Conservation (phyloP, 805 yeast species). For the Scheffersomyces lignosus region DNA sequence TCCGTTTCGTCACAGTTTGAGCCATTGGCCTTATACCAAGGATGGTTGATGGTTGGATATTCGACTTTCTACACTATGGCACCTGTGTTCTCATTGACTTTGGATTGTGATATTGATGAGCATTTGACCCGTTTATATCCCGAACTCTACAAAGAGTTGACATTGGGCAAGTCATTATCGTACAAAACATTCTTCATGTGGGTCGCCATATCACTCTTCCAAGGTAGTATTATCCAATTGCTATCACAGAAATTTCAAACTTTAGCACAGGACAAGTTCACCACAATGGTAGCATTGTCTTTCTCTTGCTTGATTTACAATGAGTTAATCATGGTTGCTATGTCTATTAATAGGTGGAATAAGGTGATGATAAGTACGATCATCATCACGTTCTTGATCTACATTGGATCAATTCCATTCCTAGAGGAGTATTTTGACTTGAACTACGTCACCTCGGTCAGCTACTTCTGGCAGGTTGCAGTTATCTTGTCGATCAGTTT, state of each 20-base stretch:
- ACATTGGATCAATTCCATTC: slow-evolving; percentile 77
- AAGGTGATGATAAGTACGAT: slow-evolving; percentile 72
- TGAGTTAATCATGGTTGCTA: slow-evolving; percentile 90
- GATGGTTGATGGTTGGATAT: slow-evolving; percentile 98
- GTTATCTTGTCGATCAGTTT: slow-evolving; percentile 69
- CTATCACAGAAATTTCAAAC: slow-evolving; percentile 78
- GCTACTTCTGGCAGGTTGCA: slow-evolving; percentile 68
- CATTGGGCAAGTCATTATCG: slow-evolving; percentile 83
- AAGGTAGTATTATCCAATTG: slow-evolving; percentile 84
- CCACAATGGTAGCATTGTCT: slow-evolving; percentile 80
- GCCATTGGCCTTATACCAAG: slow-evolving; percentile 92
- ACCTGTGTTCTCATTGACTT: slow-evolving; percentile 91
- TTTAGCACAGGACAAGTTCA: slow-evolving; percentile 52
- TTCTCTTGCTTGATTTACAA: slow-evolving; percentile 78
- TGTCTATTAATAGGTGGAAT: slow-evolving; percentile 92
- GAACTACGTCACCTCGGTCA: slow-evolving; percentile 52
- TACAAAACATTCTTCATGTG: slow-evolving; percentile 87
- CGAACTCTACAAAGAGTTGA: slow-evolving; percentile 89
- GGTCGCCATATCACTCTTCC: slow-evolving; percentile 87
- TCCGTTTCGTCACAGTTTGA: slow-evolving; percentile 85
- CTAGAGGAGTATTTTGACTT: slow-evolving; percentile 85
- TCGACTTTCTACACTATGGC: slow-evolving; percentile 98
- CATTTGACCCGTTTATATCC: slow-evolving; percentile 88
- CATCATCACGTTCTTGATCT: slow-evolving; percentile 64
- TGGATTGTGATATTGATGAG: slow-evolving; percentile 90